Percentiles rank a stretch among this genome's conserved stretches.
Conservation (phyloP, 176 grass and related monocot genomes). For the Hordeum marinum region DNA sequence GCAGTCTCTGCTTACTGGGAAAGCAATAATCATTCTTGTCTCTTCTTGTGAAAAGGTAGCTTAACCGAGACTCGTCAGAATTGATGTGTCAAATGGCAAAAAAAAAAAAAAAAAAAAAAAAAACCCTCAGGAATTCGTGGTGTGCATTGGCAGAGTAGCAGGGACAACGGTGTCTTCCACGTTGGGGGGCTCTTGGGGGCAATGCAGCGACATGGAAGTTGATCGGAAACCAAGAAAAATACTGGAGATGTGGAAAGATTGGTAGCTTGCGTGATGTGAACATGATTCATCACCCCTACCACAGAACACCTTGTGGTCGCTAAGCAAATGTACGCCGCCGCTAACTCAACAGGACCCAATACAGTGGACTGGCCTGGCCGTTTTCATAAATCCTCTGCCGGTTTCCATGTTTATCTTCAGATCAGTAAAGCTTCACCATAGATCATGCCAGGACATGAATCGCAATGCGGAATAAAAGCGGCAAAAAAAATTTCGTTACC, state of each 20-base stretch:
- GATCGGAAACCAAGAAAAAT: constrained; percentile 14
- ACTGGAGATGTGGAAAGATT: not conserved
- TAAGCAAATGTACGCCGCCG: not conserved
- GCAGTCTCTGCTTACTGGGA: not conserved
- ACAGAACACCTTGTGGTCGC: constrained; percentile 5
- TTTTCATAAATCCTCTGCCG: not conserved
- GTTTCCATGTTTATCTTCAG: not conserved
- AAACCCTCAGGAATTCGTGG: not conserved
- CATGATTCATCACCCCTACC: constrained; percentile 19
- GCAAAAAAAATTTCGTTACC: not conserved
- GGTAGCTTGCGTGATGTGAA: not conserved
- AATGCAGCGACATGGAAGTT: constrained; percentile 21
- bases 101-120: not conserved
- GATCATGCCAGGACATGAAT: not conserved
- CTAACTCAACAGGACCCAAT: not conserved
- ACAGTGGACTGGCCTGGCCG: not conserved
- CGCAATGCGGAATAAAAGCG: not conserved
- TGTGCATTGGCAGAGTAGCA: not conserved
- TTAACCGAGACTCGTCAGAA: constrained; percentile 5
- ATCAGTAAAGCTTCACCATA: not conserved
- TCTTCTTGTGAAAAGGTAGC: not conserved
- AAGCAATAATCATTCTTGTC: constrained; percentile 13
- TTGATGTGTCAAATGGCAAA: not conserved
- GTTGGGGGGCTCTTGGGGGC: not conserved
- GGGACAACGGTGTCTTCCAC: constrained; percentile 14